Evolutionary conservation across 1,284 basidiomycete genomes (phyloP).

Genomic region (Irpex sp.): DNA sequence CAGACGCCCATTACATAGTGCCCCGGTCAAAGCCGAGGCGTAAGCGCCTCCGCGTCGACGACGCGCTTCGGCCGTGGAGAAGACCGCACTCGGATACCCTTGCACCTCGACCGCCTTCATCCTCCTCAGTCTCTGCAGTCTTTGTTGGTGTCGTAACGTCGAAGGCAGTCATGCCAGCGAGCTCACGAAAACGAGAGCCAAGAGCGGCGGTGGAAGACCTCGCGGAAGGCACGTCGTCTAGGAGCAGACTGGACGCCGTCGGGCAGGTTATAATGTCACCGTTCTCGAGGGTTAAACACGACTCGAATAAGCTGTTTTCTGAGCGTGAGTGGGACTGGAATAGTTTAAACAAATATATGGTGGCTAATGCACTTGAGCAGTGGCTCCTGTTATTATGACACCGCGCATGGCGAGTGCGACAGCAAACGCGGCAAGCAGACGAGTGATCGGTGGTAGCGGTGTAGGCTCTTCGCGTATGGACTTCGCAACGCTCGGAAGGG

Average conservation of each 20-base stretch:
- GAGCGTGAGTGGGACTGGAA: conserved; percentile 49
- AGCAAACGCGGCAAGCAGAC: conserved; percentile 51
- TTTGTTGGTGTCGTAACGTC: background rate
- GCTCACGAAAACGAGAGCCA: conserved; percentile 24
- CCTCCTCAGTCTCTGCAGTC: background rate
- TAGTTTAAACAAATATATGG: background rate
- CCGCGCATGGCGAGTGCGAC: conserved; percentile 71
- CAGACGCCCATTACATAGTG: conserved; percentile 1
- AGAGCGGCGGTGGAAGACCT: conserved; percentile 33
- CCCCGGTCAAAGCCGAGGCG: conserved; percentile 5
- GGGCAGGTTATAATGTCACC: conserved; percentile 64
- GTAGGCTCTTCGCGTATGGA: conserved; percentile 43
- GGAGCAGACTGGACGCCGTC: conserved; percentile 49
- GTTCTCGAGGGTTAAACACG: conserved; percentile 56
- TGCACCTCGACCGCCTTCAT: conserved; percentile 2
- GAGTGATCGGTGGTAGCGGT: conserved; percentile 33
- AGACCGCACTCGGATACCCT: conserved; percentile 1
- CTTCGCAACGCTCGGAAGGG: conserved; percentile 69
- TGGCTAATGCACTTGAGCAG: conserved; percentile 33
- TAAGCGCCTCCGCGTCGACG: conserved; percentile 1
- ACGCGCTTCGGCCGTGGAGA: conserved; percentile 4
- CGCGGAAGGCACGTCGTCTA: conserved; percentile 20
- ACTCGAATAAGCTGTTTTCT: conserved; percentile 63
- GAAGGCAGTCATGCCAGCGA: conserved; percentile 19
- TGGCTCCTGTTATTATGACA: conserved; percentile 88